Base-by-base conservation (phyloP, 352 stramenopile species). In the Globisporangium lucens region DNA sequence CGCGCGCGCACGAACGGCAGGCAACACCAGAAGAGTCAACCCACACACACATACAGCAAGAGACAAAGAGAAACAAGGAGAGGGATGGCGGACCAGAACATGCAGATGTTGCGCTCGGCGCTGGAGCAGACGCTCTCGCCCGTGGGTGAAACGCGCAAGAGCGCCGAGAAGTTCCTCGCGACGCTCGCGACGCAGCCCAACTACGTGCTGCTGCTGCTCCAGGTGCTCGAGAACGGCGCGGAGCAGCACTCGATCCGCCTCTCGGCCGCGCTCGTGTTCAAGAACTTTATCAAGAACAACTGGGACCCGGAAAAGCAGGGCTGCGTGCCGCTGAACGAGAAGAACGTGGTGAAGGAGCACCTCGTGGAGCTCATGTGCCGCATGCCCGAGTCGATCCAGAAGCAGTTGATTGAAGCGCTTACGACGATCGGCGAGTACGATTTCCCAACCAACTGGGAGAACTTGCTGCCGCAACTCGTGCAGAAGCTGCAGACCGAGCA, bases 351-450 rank as follows among this genome's bases (percentile, higher is more conserved):
- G 64, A 99, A 99, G 84, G 86, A 89, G 61, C 89, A 99, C 77
- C 82, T 99, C n/a, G 97, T 99, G 30, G 90, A 98, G 47, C 89
- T 99, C 66, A 99, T 99, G 97, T 99, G 94, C 71, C 93, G 89
- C 38, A 96, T 97, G 74, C 96, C 97, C 57, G 81, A 95, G 68
- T 78, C 72, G 61, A 85, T 99, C 66, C 94, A 98, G 80, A 86
- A 91, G 56, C 97, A 99, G 77, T 92, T 99, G 64, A 97, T 94
- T 38, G 98, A 99, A 74, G 89, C 96, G 55, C 95, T 99, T 61
- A 90, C 93, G 30, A 97, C 99, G 56, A 99, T 99, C 73, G 93
- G 95, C 64, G 86, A 97, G 64, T 91, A 96, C 67, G 98, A 99
- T 71, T 99, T 99, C 74, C 98, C 98, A 0, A 73, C 85, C 30